Evolutionary conservation across 495 filamentous ascomycete genomes (phyloP).

Genomic region (Rhypophila decipiens): DNA sequence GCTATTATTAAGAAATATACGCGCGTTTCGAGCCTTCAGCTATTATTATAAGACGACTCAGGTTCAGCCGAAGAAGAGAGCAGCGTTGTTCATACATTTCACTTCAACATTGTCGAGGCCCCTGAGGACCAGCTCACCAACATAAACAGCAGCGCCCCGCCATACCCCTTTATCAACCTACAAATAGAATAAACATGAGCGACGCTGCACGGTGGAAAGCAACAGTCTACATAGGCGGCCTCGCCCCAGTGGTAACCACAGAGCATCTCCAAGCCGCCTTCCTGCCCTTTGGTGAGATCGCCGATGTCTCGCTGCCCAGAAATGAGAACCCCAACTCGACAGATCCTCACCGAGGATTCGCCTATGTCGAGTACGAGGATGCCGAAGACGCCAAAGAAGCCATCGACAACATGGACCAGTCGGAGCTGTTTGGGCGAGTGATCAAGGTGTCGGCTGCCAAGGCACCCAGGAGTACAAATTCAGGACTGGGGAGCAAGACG

Average conservation of each 20-base stretch:
- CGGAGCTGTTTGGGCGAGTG: slow-evolving; percentile 87
- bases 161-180: neutral
- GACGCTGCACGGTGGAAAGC: slow-evolving; percentile 78
- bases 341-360: slow-evolving; percentile 85
- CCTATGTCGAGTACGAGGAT: slow-evolving; percentile 91
- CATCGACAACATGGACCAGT: slow-evolving; percentile 98
- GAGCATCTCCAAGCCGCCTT: slow-evolving; percentile 81
- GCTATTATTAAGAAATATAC: too few relatives aligned
- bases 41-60: too few relatives aligned
- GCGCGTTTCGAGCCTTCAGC: too few relatives aligned
- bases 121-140: neutral
- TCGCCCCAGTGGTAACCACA: slow-evolving; percentile 70
- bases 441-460: slow-evolving; percentile 91
- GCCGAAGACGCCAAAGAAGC: slow-evolving; percentile 84
- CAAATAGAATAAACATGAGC: slow-evolving; percentile 51
- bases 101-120: neutral
- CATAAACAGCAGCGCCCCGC: neutral
- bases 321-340: slow-evolving; percentile 62
- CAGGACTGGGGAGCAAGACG: slow-evolving; percentile 86
- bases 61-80: too few relatives aligned
- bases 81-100: neutral
- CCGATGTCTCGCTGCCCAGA: slow-evolving; percentile 81
- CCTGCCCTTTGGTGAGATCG: slow-evolving; percentile 91
- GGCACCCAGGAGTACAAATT: slow-evolving; percentile 79
- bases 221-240: slow-evolving; percentile 86